Conservation (phyloP, 306 rosid genomes). For the Sindora glabra region DNA sequence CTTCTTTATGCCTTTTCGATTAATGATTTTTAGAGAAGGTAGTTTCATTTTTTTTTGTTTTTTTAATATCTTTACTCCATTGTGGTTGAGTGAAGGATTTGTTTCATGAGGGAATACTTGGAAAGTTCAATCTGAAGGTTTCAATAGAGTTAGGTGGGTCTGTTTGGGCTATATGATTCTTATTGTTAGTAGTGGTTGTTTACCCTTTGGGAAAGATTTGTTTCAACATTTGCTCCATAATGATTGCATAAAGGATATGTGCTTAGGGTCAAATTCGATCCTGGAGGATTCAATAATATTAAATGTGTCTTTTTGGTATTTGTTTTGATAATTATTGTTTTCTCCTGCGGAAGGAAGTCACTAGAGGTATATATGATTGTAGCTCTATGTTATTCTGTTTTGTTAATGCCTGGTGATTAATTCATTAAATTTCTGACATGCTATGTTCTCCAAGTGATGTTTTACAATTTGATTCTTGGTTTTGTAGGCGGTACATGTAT, state of each 20-base stretch:
- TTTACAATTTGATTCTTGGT: not conserved
- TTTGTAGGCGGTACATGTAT: not conserved
- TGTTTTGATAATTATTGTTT: not conserved
- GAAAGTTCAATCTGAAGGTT: not conserved
- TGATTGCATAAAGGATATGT: no score
- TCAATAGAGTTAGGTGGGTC: not conserved
- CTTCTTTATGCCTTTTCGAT: not conserved
- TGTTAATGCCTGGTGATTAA: not conserved
- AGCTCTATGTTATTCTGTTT: not conserved
- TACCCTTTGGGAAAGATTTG: no score
- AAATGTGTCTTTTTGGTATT: not conserved
- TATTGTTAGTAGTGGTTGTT: no score
- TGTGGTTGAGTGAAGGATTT: not conserved
- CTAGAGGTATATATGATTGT: not conserved
- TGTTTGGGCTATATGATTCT: no score
- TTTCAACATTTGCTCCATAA: no score
- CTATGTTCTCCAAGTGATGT: not conserved
- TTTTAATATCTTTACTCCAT: not conserved
- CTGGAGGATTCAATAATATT: not conserved
- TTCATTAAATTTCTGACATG: slow-evolving; percentile 4
- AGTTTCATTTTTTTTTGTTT: no score
- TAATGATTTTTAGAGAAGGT: not conserved
- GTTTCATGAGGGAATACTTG: slow-evolving; percentile 9
- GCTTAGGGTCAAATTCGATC: no score
- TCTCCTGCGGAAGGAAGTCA: not conserved